Evolutionary conservation across 306 rosid species (phyloP).

Genomic region (Dryas octopetala): DNA sequence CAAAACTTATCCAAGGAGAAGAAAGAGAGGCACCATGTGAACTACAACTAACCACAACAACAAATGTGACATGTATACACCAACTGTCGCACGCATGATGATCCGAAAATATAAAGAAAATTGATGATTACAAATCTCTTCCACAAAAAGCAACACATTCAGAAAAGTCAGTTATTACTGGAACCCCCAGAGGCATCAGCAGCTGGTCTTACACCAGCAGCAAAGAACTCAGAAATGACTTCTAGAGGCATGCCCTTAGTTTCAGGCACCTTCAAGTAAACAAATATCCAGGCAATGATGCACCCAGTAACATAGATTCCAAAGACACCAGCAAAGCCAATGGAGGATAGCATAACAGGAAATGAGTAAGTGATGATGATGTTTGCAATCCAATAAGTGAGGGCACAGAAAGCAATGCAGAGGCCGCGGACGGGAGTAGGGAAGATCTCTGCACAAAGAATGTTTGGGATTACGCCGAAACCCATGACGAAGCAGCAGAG

Average conservation of each 20-base stretch:
- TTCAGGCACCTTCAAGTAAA: slow-evolving; percentile 67
- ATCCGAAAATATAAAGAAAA: no score
- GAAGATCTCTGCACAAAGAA: slow-evolving; percentile 66
- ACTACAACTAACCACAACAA: no score
- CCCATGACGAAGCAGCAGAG: slow-evolving; percentile 70
- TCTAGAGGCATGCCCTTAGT: slow-evolving; percentile 83
- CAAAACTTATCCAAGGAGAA: no score
- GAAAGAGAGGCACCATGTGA: no score
- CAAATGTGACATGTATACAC: no score
- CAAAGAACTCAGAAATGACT: slow-evolving; percentile 69
- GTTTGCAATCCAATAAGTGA: slow-evolving; percentile 60
- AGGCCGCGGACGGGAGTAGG: slow-evolving; percentile 65
- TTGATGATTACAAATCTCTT: no score
- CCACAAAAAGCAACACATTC: no score
- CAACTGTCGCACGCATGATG: no score
- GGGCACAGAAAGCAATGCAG: slow-evolving; percentile 66
- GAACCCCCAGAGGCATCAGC: slow-evolving; percentile 10
- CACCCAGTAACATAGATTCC: slow-evolving; percentile 50
- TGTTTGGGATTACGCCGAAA: slow-evolving; percentile 60
- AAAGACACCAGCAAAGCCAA: slow-evolving; percentile 59
- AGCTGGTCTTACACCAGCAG: slow-evolving; percentile 54
- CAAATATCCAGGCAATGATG: slow-evolving; percentile 62
- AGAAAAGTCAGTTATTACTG: background rate
- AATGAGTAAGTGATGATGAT: slow-evolving; percentile 49
- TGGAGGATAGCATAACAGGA: slow-evolving; percentile 50